A percentile compares a stretch with the other conserved stretches of the same genome.
These are phyloP conservation scores for Ilyonectria sp. DNA, from an alignment of 2,329 filamentous ascomycete species.

Conservation along the genomic window DNA sequence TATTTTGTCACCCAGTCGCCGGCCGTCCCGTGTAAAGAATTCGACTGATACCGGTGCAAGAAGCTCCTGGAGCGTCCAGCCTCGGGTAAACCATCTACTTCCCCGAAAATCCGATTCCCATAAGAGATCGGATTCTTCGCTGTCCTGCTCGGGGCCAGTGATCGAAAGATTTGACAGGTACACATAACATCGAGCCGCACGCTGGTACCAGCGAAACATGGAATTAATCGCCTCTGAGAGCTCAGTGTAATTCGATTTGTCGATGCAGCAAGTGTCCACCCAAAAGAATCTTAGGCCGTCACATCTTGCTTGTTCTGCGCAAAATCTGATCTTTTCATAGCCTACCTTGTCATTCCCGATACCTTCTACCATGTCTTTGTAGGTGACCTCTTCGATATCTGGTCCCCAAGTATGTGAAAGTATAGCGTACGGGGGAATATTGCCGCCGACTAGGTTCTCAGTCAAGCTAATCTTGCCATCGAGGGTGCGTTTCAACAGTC, in stretches of 20 bases:
- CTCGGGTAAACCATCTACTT: not conserved
- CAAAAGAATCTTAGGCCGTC: slow-evolving; percentile 10
- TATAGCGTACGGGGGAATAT: no score
- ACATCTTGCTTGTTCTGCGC: not conserved
- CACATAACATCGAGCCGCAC: slow-evolving; percentile 41
- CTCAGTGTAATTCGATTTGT: slow-evolving; percentile 38
- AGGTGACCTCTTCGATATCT: no score
- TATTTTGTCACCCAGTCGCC: no score
- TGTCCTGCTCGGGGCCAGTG: slow-evolving; percentile 3
- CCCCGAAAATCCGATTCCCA: slow-evolving; percentile 12
- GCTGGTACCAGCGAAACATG: slow-evolving; percentile 32
- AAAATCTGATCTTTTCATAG: slow-evolving; percentile 4
- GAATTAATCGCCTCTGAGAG: no score
- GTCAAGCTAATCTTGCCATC: no score
- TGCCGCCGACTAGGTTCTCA: no score
- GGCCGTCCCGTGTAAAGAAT: slow-evolving; percentile 29
- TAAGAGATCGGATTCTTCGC: not conserved
- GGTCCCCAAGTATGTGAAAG: no score
- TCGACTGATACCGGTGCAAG: slow-evolving; percentile 41
- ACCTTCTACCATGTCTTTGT: no score
- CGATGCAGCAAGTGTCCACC: slow-evolving; percentile 38
- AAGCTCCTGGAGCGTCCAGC: slow-evolving; percentile 30
- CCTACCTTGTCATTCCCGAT: no score
- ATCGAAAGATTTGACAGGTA: slow-evolving; percentile 35
- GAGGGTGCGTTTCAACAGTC: no score